These are phyloP conservation scores for Leptomonas seymouri DNA, from an alignment of 208 protist species.

Conservation along the genomic window DNA sequence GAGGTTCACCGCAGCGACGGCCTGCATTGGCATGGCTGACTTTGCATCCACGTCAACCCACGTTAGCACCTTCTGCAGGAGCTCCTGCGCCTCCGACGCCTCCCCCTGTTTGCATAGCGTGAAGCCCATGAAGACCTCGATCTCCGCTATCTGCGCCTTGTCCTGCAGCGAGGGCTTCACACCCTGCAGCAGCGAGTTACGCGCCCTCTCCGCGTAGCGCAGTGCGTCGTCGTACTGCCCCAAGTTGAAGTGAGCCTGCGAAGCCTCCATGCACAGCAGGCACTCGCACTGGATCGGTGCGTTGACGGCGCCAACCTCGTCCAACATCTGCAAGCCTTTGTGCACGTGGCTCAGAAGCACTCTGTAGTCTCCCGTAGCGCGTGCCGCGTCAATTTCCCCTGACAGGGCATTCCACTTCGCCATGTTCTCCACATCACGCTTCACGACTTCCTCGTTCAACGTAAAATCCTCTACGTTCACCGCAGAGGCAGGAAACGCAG, in stretches of 20 bases:
- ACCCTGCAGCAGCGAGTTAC: slow-evolving; percentile 48
- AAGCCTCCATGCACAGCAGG: slow-evolving; percentile 80
- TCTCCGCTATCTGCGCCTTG: slow-evolving; percentile 77
- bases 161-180: slow-evolving; percentile 56
- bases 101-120: slow-evolving; percentile 56
- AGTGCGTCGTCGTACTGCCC: slow-evolving; percentile 59
- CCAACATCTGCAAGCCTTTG: slow-evolving; percentile 66
- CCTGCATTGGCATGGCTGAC: slow-evolving; percentile 84
- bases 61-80: slow-evolving; percentile 70
- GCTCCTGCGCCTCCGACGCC: slow-evolving; percentile 49
- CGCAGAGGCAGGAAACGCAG: slow-evolving; percentile 32
- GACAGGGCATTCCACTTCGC: slow-evolving; percentile 78
- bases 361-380: slow-evolving; percentile 39
- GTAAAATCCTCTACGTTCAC: slow-evolving; percentile 89
- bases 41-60: slow-evolving; percentile 90
- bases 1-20: slow-evolving; percentile 85
- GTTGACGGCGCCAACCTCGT: slow-evolving; percentile 66
- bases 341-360: slow-evolving; percentile 50
- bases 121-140: slow-evolving; percentile 75
- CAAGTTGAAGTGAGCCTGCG: slow-evolving; percentile 86
- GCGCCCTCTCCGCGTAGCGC: slow-evolving; percentile 45
- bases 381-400: slow-evolving; percentile 49
- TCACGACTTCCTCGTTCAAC: slow-evolving; percentile 82
- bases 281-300: slow-evolving; percentile 88
- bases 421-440: slow-evolving; percentile 72